Evolutionary conservation across 192 early-diverging fungal genomes (phyloP).

Genomic region (Entrophospora sp.): DNA sequence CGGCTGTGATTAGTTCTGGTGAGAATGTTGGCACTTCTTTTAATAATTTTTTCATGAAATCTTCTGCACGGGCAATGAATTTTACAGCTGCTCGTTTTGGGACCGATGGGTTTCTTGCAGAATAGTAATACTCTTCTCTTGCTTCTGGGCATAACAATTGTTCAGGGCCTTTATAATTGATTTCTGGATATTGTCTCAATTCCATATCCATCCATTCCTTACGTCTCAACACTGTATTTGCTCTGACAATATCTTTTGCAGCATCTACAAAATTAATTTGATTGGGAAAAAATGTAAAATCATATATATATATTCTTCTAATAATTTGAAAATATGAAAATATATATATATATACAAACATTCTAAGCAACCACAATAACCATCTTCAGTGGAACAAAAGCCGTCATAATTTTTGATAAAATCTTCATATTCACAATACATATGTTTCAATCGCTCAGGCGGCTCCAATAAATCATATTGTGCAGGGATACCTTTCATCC

Average conservation of each 20-base stretch:
- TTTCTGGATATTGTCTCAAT: not conserved
- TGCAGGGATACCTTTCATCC: slow-evolving; percentile 16
- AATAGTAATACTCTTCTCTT: slow-evolving; percentile 14
- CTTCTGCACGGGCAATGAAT: slow-evolving; percentile 13
- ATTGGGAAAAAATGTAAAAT: not conserved
- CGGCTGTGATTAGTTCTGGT: slow-evolving; percentile 3
- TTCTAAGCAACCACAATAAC: slow-evolving; percentile 21
- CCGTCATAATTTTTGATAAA: slow-evolving; percentile 22
- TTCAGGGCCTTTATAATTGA: slow-evolving; percentile 15
- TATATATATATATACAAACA: not conserved
- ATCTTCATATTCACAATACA: slow-evolving; percentile 23
- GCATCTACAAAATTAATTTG: too few species aligned
- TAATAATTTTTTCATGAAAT: slow-evolving; percentile 9
- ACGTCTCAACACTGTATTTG: slow-evolving; percentile 14
- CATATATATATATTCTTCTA: not conserved
- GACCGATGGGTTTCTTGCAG: slow-evolving; percentile 5
- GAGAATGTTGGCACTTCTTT: not conserved
- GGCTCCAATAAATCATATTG: slow-evolving; percentile 9
- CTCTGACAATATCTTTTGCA: slow-evolving; percentile 11
- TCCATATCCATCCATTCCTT: slow-evolving; percentile 13
- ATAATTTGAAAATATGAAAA: not conserved
- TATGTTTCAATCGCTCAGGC: slow-evolving; percentile 8
- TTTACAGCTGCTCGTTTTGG: slow-evolving; percentile 16
- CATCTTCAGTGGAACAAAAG: slow-evolving; percentile 19
- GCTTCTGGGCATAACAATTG: slow-evolving; percentile 12